Evolutionary conservation across 2,329 filamentous ascomycete species (phyloP), one percentile per base, ranked within the genome.

Genomic region (Phialemonium atrogriseum): DNA sequence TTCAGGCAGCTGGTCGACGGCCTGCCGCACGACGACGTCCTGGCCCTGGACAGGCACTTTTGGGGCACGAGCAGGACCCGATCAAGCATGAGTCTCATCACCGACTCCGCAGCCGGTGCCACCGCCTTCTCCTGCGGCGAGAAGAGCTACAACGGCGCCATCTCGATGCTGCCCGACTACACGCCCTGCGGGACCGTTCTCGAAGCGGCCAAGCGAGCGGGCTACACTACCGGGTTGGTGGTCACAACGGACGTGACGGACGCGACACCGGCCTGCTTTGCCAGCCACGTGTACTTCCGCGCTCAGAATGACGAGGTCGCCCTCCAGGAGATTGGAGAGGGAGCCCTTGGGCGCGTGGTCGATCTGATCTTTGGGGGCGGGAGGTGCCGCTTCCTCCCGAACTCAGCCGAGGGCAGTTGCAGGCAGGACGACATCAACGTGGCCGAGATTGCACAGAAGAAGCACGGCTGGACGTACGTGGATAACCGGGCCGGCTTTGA

Each of bases 121-220:
- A 98, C 91, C 1, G 91, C 91, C 1, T 98, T 98, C 56, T 87
- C 85, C 3, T 98, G 91, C 50, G 89, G 77, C 13, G 62, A 70
- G 51, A 98, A 98, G 73, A 94, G 81, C 55, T 98, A 98, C 64
- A 98, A 98, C 51, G 87, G 87, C 28, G 91, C 91, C 44, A 96
- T 98, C 45, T 84, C 86, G 8, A 82, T 94, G 33, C 68, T 93
- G 11, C 88, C 88, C 1, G 80, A 93, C 56, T 77, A 83, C 44
- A 76, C 77, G 18, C 86, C 91, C 5, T 98, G 91, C 55, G 91
- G 89, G 7, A 94, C 88, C 12, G 86, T 80, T 4, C 73, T 98
- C 32, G 91, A 98, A 62, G 91, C 91, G 4, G 91, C 91, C 22
- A 94, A 95, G 62, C 75, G 77, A 45, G 83, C 84, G 7, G 91